Evolutionary conservation across 2,329 filamentous ascomycete species (phyloP).

Genomic region (Ceratocystis albifundus): DNA sequence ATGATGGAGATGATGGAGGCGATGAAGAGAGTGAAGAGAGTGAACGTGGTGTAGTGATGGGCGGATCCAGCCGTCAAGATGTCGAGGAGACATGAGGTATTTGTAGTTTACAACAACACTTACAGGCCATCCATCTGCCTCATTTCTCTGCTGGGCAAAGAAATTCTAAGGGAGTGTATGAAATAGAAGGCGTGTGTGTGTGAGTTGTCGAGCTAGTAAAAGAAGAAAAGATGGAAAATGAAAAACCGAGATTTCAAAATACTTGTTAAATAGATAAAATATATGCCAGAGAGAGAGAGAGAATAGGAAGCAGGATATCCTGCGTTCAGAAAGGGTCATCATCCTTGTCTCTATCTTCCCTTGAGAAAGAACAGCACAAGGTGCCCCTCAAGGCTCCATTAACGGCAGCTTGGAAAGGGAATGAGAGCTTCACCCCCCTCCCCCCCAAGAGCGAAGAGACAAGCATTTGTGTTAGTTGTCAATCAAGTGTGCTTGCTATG

Average conservation of each 20-base stretch:
- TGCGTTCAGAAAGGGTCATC: not conserved
- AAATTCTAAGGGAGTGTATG: not conserved
- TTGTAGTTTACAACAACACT: not conserved
- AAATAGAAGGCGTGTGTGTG: not conserved
- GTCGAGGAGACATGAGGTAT: slow-evolving; percentile 5
- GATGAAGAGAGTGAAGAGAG: not conserved
- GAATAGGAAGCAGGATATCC: not conserved
- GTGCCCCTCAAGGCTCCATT: not conserved
- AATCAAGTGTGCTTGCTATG: slow-evolving; percentile 1
- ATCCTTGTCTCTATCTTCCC: not conserved
- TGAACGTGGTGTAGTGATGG: not conserved
- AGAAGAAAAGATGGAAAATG: not conserved
- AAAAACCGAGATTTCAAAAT: not conserved
- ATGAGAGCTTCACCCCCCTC: not conserved
- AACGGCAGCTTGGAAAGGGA: not conserved
- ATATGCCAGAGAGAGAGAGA: not conserved
- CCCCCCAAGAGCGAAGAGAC: not conserved
- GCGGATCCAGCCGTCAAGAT: not conserved
- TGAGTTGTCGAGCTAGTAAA: not conserved
- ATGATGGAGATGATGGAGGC: not conserved
- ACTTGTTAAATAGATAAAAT: not conserved
- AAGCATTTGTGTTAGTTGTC: not conserved
- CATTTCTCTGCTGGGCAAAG: not conserved
- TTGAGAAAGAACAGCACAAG: not conserved
- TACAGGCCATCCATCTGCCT: not conserved